Evolutionary conservation across 176 grass and related monocot genomes (phyloP).

Genomic region (Aegilops longissima): DNA sequence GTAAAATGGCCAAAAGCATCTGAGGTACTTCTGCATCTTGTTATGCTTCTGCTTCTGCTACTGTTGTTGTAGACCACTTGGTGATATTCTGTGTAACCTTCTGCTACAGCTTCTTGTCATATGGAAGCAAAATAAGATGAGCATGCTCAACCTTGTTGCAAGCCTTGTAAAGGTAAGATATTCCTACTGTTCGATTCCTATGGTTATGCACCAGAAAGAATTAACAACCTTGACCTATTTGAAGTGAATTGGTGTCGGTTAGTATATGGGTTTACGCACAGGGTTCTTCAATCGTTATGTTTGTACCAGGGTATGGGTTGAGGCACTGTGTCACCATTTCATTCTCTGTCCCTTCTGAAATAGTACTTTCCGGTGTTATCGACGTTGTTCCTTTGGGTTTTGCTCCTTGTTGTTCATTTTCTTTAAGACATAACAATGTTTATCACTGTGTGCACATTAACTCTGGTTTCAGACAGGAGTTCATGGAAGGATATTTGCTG

Average conservation of each 20-base stretch:
- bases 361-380: not conserved
- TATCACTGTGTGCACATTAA: conserved; percentile 18
- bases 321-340: not conserved
- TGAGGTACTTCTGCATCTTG: conserved; percentile 57
- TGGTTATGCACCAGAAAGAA: conserved; percentile 5
- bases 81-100: conserved; percentile 21
- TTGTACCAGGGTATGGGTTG: not conserved
- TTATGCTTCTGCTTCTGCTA: not conserved
- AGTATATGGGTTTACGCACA: not conserved
- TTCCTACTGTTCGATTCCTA: conserved; percentile 1
- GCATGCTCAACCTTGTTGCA: conserved; percentile 91
- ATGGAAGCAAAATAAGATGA: conserved; percentile 92
- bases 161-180: conserved; percentile 80
- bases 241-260: not conserved
- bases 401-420: not conserved
- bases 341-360: not conserved
- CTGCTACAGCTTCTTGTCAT: conserved; percentile 65
- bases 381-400: not conserved
- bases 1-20: conserved; percentile 88
- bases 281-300: not conserved
- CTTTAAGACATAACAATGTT: not conserved
- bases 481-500: conserved; percentile 93
- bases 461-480: conserved; percentile 67
- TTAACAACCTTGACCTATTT: not conserved
- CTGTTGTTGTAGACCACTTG: not conserved